These are phyloP conservation scores for Ogataea wickerhamii DNA, from an alignment of 805 yeast species.

Conservation along the genomic window DNA sequence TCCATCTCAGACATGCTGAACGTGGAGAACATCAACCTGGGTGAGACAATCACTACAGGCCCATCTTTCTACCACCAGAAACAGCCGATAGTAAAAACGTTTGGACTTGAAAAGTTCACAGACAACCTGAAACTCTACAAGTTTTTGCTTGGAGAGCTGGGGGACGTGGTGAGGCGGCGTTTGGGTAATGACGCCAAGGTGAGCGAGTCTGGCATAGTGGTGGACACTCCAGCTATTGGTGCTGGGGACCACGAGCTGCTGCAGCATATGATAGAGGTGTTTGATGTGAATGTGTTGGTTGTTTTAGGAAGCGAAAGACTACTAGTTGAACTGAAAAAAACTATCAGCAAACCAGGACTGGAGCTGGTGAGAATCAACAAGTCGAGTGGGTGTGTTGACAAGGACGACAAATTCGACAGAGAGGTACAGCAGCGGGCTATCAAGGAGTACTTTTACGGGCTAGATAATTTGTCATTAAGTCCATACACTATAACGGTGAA, in stretches of 20 bases:
- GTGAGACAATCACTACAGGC: slow-evolving; percentile 74
- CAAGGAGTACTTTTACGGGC: slow-evolving; percentile 88
- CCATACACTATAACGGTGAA: slow-evolving; percentile 84
- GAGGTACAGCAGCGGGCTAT: slow-evolving; percentile 72
- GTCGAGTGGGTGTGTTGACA: slow-evolving; percentile 74
- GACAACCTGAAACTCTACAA: slow-evolving; percentile 59
- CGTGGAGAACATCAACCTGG: slow-evolving; percentile 66
- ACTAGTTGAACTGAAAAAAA: slow-evolving; percentile 57
- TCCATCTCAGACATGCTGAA: slow-evolving; percentile 80
- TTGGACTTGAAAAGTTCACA: slow-evolving; percentile 59
- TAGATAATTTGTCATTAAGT: slow-evolving; percentile 57
- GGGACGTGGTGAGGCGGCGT: slow-evolving; percentile 38
- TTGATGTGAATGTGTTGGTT: slow-evolving; percentile 54
- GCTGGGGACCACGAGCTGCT: slow-evolving; percentile 50
- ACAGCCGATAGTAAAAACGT: slow-evolving; percentile 81
- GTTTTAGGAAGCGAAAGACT: slow-evolving; percentile 77
- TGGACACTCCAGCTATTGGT: slow-evolving; percentile 70
- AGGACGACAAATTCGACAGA: slow-evolving; percentile 66
- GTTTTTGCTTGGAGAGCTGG: slow-evolving; percentile 41
- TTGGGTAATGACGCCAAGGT: slow-evolving; percentile 46
- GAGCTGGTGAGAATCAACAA: slow-evolving; percentile 59
- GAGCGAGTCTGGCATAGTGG: slow-evolving; percentile 53
- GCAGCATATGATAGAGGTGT: slow-evolving; percentile 55
- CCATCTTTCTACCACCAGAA: slow-evolving; percentile 76
- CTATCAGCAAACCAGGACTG: slow-evolving; percentile 37